Percentiles rank a stretch among this genome's conserved stretches.
Evolutionary conservation across 805 yeast species (phyloP).

Genomic region (Yamadazyma nakazawae): DNA sequence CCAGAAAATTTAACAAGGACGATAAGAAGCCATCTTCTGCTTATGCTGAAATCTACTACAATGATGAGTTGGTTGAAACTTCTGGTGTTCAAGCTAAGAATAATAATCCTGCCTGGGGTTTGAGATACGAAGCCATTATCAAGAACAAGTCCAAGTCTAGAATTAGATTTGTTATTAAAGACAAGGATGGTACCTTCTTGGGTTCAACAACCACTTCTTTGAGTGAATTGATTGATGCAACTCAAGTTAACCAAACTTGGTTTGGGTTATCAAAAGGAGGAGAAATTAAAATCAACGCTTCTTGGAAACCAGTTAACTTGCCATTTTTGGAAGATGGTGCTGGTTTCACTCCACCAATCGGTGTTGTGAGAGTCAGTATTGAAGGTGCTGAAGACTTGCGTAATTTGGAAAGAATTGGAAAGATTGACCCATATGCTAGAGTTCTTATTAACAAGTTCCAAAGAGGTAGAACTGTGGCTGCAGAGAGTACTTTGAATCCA

Average conservation of each 20-base stretch:
- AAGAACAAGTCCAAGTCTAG: conserved; percentile 69
- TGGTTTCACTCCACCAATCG: conserved; percentile 92
- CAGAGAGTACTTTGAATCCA: conserved; percentile 69
- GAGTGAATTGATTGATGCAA: conserved; percentile 68
- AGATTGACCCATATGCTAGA: conserved; percentile 87
- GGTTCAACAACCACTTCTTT: conserved; percentile 58
- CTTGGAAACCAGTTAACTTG: conserved; percentile 83
- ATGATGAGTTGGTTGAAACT: conserved; percentile 55
- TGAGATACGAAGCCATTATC: conserved; percentile 62
- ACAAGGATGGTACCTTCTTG: conserved; percentile 51
- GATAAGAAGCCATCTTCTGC: conserved; percentile 51
- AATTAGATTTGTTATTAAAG: conserved; percentile 61
- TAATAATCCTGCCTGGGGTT: conserved; percentile 66
- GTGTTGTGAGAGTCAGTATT: conserved; percentile 75
- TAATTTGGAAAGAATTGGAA: conserved; percentile 86
- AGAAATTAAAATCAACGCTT: conserved; percentile 62
- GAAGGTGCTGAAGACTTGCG: conserved; percentile 70
- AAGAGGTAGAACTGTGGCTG: conserved; percentile 71
- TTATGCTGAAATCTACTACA: conserved; percentile 67
- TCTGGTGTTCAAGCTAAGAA: conserved; percentile 59
- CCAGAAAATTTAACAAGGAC: conserved; percentile 51
- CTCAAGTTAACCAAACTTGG: conserved; percentile 77
- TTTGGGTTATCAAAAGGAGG: conserved; percentile 73
- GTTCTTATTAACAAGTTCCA: conserved; percentile 73
- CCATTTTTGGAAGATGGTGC: conserved; percentile 51